Evolutionary conservation across 257 asterid species (phyloP).

Genomic region (Eucommia ulmoides): DNA sequence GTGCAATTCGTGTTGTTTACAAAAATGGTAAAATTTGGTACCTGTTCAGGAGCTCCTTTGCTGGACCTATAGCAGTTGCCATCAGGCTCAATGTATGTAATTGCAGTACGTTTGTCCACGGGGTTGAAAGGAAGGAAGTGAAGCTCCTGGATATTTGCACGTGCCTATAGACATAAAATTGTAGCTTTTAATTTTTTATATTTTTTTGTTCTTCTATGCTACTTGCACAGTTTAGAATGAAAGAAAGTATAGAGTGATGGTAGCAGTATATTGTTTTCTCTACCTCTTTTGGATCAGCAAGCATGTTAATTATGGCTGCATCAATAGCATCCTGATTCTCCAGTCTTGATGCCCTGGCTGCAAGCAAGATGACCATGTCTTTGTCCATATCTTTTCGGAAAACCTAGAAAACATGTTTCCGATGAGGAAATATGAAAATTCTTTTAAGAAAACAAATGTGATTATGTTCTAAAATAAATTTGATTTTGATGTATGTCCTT

Average conservation of each 20-base stretch:
- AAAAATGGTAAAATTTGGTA: no score
- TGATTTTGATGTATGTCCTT: no score
- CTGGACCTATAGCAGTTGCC: slow-evolving; percentile 21
- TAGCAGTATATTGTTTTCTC: background rate
- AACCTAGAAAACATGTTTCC: slow-evolving; percentile 10
- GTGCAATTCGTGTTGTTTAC: no score
- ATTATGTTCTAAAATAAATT: no score
- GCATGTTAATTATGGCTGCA: slow-evolving; percentile 24
- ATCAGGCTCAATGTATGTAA: slow-evolving; percentile 14
- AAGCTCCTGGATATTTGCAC: slow-evolving; percentile 15
- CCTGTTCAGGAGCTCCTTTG: slow-evolving; percentile 28
- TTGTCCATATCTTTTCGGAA: slow-evolving; percentile 19
- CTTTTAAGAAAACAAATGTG: no score
- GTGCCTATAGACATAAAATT: slow-evolving; percentile 11
- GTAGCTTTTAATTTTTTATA: no score
- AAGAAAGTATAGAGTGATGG: background rate
- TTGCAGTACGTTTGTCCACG: slow-evolving; percentile 23
- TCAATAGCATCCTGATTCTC: slow-evolving; percentile 30
- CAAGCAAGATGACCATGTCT: slow-evolving; percentile 15
- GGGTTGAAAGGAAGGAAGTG: no score
- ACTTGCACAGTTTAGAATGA: no score
- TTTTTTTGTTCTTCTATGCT: no score
- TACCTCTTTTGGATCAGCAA: slow-evolving; percentile 22
- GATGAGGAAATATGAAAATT: no score
- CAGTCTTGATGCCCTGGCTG: slow-evolving; percentile 21